phyloP scores from a whole-genome alignment of 2,329 filamentous ascomycete genomes.

The Phialophora macrospora region DNA sequence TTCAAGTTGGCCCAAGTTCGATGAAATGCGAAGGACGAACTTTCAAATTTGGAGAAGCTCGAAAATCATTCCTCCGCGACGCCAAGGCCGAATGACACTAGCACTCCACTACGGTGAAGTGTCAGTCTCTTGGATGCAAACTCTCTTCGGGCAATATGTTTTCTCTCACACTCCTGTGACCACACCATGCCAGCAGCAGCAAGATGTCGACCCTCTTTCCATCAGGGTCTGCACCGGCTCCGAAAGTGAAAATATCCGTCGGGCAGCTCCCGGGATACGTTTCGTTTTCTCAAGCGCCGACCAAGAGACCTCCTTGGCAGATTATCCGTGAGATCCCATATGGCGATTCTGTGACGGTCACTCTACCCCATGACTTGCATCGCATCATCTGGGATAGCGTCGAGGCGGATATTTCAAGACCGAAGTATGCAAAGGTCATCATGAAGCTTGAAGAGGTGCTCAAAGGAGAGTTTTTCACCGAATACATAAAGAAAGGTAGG shows the following conservation, averaged over 20 bases:
- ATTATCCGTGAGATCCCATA: conserved; percentile 69
- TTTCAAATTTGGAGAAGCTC: conserved; percentile 3
- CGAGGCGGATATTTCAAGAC: conserved; percentile 46
- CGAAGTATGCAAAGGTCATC: conserved; percentile 69
- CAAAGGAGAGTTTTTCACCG: conserved; percentile 75
- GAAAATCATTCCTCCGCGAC: background rate
- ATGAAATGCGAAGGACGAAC: background rate
- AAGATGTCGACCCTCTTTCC: conserved; percentile 23
- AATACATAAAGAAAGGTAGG: conserved; percentile 79
- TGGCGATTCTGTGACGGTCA: conserved; percentile 69
- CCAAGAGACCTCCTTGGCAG: conserved; percentile 76
- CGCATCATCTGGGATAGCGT: conserved; percentile 59
- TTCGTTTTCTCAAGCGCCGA: conserved; percentile 70
- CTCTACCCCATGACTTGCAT: conserved; percentile 64
- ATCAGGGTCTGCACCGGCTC: conserved; percentile 5
- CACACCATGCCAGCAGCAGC: background rate
- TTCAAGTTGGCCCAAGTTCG: background rate
- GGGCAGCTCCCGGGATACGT: conserved; percentile 65
- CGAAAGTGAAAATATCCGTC: conserved; percentile 64
- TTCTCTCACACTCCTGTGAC: background rate
- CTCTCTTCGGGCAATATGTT: background rate
- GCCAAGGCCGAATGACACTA: background rate
- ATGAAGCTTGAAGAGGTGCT: conserved; percentile 76
- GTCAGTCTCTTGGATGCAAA: background rate
- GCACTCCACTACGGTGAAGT: background rate